Evolutionary conservation across 805 yeast genomes (phyloP).

Genomic region (Blastobotrys chiropterorum): DNA sequence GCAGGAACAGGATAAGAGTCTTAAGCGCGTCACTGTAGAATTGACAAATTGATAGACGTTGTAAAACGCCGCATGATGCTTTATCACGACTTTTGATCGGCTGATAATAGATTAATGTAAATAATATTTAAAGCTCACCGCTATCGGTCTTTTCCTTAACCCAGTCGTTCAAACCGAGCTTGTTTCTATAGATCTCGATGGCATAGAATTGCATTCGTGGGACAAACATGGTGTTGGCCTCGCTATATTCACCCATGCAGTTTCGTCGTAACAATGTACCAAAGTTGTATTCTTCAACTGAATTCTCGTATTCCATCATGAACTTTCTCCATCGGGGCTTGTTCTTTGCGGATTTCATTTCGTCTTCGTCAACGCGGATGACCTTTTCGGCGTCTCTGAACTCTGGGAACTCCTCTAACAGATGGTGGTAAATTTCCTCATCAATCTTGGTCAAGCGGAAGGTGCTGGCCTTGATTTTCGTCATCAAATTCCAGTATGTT

Average conservation of each 20-base stretch:
- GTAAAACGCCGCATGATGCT: too few relatives aligned
- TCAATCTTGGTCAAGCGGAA: slow-evolving; percentile 44
- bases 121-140: too few relatives aligned
- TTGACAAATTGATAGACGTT: background rate
- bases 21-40: too few relatives aligned
- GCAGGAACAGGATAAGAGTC: slow-evolving; percentile 8
- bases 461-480: slow-evolving; percentile 69
- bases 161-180: slow-evolving; percentile 91
- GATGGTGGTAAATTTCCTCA: slow-evolving; percentile 35
- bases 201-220: slow-evolving; percentile 95
- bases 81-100: too few relatives aligned
- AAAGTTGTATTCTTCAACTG: slow-evolving; percentile 84
- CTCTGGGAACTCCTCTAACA: slow-evolving; percentile 79
- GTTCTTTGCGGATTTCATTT: slow-evolving; percentile 71
- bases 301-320: slow-evolving; percentile 73
- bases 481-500: slow-evolving; percentile 81
- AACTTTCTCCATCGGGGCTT: slow-evolving; percentile 89
- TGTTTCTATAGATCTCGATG: slow-evolving; percentile 89
- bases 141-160: too few relatives aligned
- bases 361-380: slow-evolving; percentile 60
- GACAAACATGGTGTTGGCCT: slow-evolving; percentile 77
- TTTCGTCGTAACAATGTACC: slow-evolving; percentile 87
- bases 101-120: too few relatives aligned
- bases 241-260: slow-evolving; percentile 66
- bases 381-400: slow-evolving; percentile 50